Base-by-base conservation (phyloP, 2,329 filamentous ascomycete genomes). In the Gremmenia infestans region DNA sequence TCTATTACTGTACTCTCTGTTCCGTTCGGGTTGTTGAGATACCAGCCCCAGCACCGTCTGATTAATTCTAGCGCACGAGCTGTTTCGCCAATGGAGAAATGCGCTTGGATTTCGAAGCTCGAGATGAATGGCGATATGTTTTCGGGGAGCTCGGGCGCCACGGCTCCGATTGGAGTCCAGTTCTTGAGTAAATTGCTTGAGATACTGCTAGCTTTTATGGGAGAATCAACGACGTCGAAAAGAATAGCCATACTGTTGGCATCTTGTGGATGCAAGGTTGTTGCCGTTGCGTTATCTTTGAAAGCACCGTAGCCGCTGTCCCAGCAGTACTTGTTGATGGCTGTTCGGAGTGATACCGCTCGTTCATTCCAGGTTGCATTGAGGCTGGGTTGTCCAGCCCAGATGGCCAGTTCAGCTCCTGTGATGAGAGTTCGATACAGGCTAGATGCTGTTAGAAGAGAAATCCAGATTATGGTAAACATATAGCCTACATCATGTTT, bases 31-130 rank as follows among this genome's bases (percentile, higher is more conserved):
- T 84, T 77, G 57, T 77, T 73, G 14, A 82, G 69, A 63, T 85
- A 84, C 80, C 81, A 84, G 4, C 82, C 82, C 82, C 82, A 86
- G 51, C 72, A 75, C n/a, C 72, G 70, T 15, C 80, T 77, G 42
- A 85, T 78, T 11, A 86, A 73, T 5, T 79, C 74, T 0, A 86
- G 70, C 0, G 81, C 81, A 42, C 81, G 76, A 11, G 69, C 65
- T 1, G 81, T 68, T 52, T 76, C 71, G 0, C 75, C 72, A 1
- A 76, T 76, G 0, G 72, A 67, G 9, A 85, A 72, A 61, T 85
- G 82, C 2, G 74, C 81, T 64, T 80, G 77, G 19, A 86, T 74
- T 63, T 86, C 82, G 60, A 83, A 78, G 11, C 76, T 78, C 2
- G 78, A 79, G 56, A 84, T 80, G 65, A 84, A 85, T 0, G 81